These are phyloP conservation scores for Castanea crenata DNA, from an alignment of 306 rosid genomes.

Conservation along the genomic window DNA sequence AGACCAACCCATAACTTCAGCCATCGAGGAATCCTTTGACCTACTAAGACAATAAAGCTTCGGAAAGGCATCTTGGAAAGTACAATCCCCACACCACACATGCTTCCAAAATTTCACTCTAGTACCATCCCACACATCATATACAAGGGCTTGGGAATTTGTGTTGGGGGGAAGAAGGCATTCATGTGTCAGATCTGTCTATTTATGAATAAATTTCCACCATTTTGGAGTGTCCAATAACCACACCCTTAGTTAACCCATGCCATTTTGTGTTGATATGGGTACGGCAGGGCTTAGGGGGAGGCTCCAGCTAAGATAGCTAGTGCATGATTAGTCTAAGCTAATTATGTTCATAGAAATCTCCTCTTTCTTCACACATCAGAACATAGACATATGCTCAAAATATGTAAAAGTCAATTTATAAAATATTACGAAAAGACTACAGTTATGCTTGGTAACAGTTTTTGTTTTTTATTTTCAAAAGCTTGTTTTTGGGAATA, in stretches of 20 bases:
- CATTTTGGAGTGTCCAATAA: not conserved
- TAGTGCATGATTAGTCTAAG: not conserved
- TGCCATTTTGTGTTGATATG: not conserved
- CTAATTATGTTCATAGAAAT: not conserved
- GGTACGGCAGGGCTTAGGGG: not conserved
- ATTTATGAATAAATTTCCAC: not conserved
- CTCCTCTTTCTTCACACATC: not conserved
- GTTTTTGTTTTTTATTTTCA: no score
- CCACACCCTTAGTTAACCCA: not conserved
- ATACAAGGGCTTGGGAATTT: not conserved
- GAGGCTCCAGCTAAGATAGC: not conserved
- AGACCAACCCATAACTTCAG: no score
- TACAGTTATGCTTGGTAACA: not conserved
- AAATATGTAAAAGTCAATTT: not conserved
- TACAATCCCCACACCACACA: no score
- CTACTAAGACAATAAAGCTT: no score
- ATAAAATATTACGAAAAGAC: not conserved
- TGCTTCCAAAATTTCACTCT: no score
- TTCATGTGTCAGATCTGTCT: not conserved
- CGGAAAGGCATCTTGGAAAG: no score
- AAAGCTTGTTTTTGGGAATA: no score
- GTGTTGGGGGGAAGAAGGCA: not conserved
- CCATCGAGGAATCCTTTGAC: no score
- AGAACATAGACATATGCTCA: not conserved
- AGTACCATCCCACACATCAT: no score